Evolutionary conservation across 352 stramenopile species (phyloP).

Genomic region (Phytophthora sansomeana): DNA sequence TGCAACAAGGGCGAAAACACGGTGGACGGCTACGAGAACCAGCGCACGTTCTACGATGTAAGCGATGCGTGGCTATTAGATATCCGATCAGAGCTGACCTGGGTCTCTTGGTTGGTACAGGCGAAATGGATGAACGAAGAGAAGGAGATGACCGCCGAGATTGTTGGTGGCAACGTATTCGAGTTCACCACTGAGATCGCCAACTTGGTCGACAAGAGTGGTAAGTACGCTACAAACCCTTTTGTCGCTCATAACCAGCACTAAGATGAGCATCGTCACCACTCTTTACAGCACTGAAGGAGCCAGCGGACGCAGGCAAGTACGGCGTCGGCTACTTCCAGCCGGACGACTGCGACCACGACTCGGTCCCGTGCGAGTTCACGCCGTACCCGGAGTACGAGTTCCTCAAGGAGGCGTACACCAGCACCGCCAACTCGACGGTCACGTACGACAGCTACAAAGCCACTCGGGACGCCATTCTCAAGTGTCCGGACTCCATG

Average conservation of each 20-base stretch:
- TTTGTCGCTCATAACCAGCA: neutral
- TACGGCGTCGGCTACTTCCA: conserved; percentile 81
- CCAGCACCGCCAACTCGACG: conserved; percentile 65
- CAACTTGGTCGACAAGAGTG: conserved; percentile 52
- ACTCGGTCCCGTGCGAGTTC: conserved; percentile 60
- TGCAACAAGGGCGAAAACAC: conserved; percentile 77
- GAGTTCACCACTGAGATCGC: conserved; percentile 75
- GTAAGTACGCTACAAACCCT: conserved; percentile 12
- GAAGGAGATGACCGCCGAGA: conserved; percentile 63
- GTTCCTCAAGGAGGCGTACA: conserved; percentile 81
- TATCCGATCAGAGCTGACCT: neutral
- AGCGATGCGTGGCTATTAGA: neutral
- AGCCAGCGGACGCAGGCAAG: conserved; percentile 61
- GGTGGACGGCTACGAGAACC: conserved; percentile 72
- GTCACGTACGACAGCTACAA: conserved; percentile 50
- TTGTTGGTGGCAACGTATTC: conserved; percentile 80
- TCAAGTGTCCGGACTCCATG: conserved; percentile 55
- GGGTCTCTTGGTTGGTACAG: conserved; percentile 11
- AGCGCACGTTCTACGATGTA: conserved; percentile 73
- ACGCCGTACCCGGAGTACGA: conserved; percentile 77
- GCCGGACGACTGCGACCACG: conserved; percentile 74
- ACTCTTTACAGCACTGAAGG: conserved; percentile 42
- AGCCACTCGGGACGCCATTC: conserved; percentile 40
- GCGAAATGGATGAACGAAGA: conserved; percentile 84
- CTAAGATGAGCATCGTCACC: too few species aligned